Percentiles rank a stretch among this genome's conserved stretches.
These are phyloP conservation scores for Candida germanica DNA, from an alignment of 805 yeast genomes.

Conservation along the genomic window DNA sequence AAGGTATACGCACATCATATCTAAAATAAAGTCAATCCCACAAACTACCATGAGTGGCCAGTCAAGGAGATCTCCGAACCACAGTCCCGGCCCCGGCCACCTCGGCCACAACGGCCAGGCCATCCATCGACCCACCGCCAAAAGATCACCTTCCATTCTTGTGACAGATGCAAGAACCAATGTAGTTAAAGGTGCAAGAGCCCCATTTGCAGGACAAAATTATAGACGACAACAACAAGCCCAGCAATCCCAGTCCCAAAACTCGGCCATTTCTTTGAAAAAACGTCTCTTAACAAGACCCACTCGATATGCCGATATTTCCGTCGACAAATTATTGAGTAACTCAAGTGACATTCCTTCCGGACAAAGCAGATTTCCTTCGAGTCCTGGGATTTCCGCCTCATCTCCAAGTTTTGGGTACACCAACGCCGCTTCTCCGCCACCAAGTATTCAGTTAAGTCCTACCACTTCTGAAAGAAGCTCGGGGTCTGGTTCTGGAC, in stretches of 20 bases:
- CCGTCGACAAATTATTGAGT: slow-evolving; percentile 74
- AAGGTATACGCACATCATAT: too few species aligned
- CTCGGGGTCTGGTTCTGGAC: too few species aligned
- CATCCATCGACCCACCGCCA: slow-evolving; percentile 53
- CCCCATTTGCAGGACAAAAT: slow-evolving; percentile 76
- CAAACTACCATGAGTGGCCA: slow-evolving; percentile 7
- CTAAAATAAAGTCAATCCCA: too few species aligned
- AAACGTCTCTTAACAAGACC: slow-evolving; percentile 26
- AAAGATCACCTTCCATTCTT: slow-evolving; percentile 87
- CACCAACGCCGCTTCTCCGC: slow-evolving; percentile 11
- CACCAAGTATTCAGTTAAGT: slow-evolving; percentile 18
- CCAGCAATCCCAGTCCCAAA: slow-evolving; percentile 13
- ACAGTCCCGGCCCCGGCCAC: too few species aligned
- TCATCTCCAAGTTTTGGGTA: slow-evolving; percentile 11
- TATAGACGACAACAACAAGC: slow-evolving; percentile 35
- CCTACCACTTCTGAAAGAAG: slow-evolving; percentile 5
- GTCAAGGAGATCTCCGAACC: slow-evolving; percentile 4
- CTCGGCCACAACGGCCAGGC: too few species aligned
- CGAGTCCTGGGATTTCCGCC: slow-evolving; percentile 12
- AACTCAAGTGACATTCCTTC: slow-evolving; percentile 87
- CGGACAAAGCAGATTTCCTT: slow-evolving; percentile 54
- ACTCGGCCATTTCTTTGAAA: slow-evolving; percentile 17
- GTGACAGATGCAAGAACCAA: slow-evolving; percentile 82
- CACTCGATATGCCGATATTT: slow-evolving; percentile 66
- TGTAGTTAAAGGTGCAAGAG: slow-evolving; percentile 50